Evolutionary conservation across 2,329 filamentous ascomycete species (phyloP).

Genomic region (Ophiostoma sp.): DNA sequence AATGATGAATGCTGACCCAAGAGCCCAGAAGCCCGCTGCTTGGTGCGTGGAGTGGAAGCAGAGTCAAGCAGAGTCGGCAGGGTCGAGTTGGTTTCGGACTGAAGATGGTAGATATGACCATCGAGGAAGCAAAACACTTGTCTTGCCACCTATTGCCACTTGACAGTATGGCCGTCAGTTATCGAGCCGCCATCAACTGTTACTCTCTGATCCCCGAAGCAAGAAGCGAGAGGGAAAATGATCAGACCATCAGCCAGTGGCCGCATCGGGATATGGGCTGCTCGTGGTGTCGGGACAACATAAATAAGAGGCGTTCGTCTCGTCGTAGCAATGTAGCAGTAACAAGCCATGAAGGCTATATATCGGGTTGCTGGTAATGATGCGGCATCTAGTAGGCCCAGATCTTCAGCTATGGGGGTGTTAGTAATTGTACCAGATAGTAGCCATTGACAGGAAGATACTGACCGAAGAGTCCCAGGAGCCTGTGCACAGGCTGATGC

Average conservation of each 20-base stretch:
- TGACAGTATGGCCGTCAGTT: neutral
- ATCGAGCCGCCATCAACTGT: neutral
- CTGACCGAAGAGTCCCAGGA: slow-evolving; percentile 98
- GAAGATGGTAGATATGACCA: neutral
- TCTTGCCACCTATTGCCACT: neutral
- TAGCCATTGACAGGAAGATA: slow-evolving; percentile 28
- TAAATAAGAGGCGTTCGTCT: slow-evolving; percentile 21
- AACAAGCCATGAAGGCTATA: slow-evolving; percentile 4
- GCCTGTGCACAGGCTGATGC: slow-evolving; percentile 97
- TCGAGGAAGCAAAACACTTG: neutral
- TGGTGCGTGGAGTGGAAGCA: neutral
- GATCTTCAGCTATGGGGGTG: slow-evolving; percentile 65
- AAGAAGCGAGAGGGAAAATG: neutral
- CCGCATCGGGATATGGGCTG: neutral
- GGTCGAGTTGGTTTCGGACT: neutral
- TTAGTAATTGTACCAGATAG: slow-evolving; percentile 28
- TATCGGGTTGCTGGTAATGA: neutral
- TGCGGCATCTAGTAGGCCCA: slow-evolving; percentile 67
- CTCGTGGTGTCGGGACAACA: slow-evolving; percentile 18
- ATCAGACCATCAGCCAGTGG: neutral
- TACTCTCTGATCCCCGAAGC: neutral
- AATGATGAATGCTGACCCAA: slow-evolving; percentile 13
- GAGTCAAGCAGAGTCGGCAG: neutral
- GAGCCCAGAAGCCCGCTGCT: neutral
- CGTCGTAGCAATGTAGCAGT: slow-evolving; percentile 20